phyloP scores from a whole-genome alignment of 371 early-diverging fungal genomes.

The Mucor mucedo region DNA sequence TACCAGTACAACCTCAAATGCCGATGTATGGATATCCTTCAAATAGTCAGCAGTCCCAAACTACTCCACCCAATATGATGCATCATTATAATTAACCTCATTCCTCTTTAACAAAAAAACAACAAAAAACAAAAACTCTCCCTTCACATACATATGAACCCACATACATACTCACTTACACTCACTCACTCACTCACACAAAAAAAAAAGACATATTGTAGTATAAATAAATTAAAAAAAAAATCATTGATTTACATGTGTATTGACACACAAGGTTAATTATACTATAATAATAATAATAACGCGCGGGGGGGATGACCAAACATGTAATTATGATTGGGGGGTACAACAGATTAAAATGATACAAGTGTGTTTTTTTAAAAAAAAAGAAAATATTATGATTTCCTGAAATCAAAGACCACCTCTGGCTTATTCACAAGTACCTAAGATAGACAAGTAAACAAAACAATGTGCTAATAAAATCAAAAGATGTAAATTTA shows the following conservation, averaged over 20 bases:
- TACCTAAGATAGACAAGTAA: slow-evolving; percentile 34
- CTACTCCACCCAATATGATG: neutral
- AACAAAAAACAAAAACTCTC: too few species aligned
- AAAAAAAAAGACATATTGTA: neutral
- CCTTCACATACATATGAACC: too few species aligned
- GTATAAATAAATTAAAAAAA: neutral
- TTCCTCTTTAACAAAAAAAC: too few species aligned
- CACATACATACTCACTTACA: too few species aligned
- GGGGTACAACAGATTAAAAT: neutral
- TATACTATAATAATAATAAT: too few species aligned
- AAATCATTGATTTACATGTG: too few species aligned
- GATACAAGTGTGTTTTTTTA: neutral
- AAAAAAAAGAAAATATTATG: too few species aligned
- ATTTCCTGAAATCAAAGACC: slow-evolving; percentile 67
- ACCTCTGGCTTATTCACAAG: slow-evolving; percentile 75
- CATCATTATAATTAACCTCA: neutral
- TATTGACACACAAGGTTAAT: too few species aligned
- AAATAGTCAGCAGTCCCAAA: slow-evolving; percentile 1
- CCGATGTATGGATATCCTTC: slow-evolving; percentile 4
- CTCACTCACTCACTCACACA: too few species aligned
- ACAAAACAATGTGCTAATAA: neutral
- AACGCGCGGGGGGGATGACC: too few species aligned
- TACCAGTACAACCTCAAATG: slow-evolving; percentile 21
- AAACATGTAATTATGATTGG: neutral
- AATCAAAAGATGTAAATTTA: slow-evolving; percentile 20